A percentile compares a stretch with the other conserved stretches of the same genome.
Conservation (phyloP, 2,329 filamentous ascomycete genomes). For the Trichoderma guizhouense region DNA sequence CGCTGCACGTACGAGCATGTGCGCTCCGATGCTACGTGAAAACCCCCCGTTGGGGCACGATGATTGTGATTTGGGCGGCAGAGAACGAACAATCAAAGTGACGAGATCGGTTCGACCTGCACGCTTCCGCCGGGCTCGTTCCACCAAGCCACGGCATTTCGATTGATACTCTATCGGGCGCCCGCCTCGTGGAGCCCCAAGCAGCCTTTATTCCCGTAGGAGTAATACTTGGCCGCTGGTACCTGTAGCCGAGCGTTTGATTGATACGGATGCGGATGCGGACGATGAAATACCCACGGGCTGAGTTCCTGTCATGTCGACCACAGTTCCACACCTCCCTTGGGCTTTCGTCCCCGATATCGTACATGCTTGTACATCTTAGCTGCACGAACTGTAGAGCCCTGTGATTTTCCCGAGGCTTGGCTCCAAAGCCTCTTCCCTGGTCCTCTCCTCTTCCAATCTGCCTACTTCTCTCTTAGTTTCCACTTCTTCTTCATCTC, state of each 20-base stretch:
- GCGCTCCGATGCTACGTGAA: not conserved
- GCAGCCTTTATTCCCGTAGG: slow-evolving; percentile 6
- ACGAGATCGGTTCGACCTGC: slow-evolving; percentile 4
- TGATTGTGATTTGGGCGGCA: not conserved
- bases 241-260: not conserved
- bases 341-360: not conserved
- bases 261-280: slow-evolving; percentile 8
- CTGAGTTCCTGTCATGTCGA: not conserved
- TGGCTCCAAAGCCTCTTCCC: not conserved
- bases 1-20: not conserved
- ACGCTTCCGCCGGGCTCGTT: not conserved
- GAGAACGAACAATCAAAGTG: not conserved
- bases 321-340: slow-evolving; percentile 3
- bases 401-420: slow-evolving; percentile 12
- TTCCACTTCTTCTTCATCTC: not conserved
- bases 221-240: not conserved
- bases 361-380: not conserved
- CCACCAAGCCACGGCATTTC: not conserved
- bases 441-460: not conserved
- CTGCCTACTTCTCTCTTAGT: not conserved
- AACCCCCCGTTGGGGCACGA: not conserved
- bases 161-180: slow-evolving; percentile 8
- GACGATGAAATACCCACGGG: not conserved
- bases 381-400: not conserved
- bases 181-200: not conserved